phyloP scores from a whole-genome alignment of 208 protist species.

The Wallacemonas sp. region DNA sequence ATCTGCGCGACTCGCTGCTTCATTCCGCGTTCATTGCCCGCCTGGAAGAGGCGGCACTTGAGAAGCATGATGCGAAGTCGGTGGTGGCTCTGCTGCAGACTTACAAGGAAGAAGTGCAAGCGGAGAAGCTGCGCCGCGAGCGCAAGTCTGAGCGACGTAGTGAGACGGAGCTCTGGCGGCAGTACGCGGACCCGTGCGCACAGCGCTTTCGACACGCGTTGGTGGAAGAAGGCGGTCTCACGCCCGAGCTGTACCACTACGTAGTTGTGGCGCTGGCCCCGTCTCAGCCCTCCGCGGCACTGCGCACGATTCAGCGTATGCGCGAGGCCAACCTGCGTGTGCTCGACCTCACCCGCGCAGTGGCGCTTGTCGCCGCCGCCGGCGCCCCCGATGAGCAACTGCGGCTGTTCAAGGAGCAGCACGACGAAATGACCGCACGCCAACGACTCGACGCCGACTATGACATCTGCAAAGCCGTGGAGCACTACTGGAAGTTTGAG shows the following conservation, averaged over 20 bases:
- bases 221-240: conserved; percentile 53
- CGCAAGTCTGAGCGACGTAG: conserved; percentile 6
- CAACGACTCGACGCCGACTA: conserved; percentile 52
- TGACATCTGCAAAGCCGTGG: conserved; percentile 47
- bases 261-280: conserved; percentile 58
- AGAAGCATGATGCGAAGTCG: conserved; percentile 21
- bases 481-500: conserved; percentile 84
- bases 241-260: conserved; percentile 90
- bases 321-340: conserved; percentile 47
- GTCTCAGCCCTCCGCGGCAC: conserved; percentile 59
- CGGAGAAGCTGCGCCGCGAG: conserved; percentile 33
- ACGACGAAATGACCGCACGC: conserved; percentile 43
- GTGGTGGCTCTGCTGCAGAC: conserved; percentile 54
- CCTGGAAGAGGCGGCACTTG: conserved; percentile 50
- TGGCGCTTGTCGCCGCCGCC: conserved; percentile 49
- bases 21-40: conserved; percentile 40
- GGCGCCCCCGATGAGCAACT: conserved; percentile 43
- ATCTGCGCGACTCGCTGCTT: conserved; percentile 73
- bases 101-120: conserved; percentile 46
- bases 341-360: conserved; percentile 73
- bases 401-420: conserved; percentile 57
- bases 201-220: conserved; percentile 48
- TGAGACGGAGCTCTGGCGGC: conserved; percentile 57
- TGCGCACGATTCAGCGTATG: conserved; percentile 78
- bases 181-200: conserved; percentile 48